A percentile compares a stretch with the other conserved stretches of the same genome.
Evolutionary conservation across 805 yeast species (phyloP).

Genomic region (Hanseniaspora guilliermondii): DNA sequence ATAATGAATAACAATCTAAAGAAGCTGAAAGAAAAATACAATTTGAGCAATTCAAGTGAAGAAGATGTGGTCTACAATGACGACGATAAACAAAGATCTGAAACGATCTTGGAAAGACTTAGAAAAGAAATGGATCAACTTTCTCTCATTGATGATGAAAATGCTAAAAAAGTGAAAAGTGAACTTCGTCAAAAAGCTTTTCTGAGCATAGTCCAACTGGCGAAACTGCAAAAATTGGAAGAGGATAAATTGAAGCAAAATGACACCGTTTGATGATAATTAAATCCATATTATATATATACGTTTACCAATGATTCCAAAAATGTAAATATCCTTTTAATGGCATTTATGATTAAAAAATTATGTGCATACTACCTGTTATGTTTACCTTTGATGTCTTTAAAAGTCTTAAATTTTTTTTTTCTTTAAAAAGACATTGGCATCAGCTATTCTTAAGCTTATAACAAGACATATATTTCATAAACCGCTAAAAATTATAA

Average conservation of each 20-base stretch:
- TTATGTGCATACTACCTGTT: no score
- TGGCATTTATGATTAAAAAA: no score
- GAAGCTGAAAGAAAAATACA: conserved; percentile 49
- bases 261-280: not conserved
- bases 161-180: conserved; percentile 25
- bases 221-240: conserved; percentile 44
- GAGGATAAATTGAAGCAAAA: conserved; percentile 20
- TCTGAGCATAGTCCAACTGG: conserved; percentile 60
- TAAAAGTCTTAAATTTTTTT: no score
- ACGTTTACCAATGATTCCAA: no score
- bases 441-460: no score
- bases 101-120: not conserved
- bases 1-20: conserved; percentile 67
- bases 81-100: conserved; percentile 21
- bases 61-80: conserved; percentile 30
- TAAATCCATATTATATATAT: no score
- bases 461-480: no score
- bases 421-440: no score
- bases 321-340: no score
- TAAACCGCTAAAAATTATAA: no score
- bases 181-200: conserved; percentile 42
- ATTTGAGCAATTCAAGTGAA: conserved; percentile 34
- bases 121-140: conserved; percentile 6
- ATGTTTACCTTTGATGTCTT: no score
- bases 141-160: not conserved